A percentile compares a stretch with the other conserved stretches of the same genome.
Conservation (phyloP, 208 protist genomes). For the Novymonas esmeraldas region DNA sequence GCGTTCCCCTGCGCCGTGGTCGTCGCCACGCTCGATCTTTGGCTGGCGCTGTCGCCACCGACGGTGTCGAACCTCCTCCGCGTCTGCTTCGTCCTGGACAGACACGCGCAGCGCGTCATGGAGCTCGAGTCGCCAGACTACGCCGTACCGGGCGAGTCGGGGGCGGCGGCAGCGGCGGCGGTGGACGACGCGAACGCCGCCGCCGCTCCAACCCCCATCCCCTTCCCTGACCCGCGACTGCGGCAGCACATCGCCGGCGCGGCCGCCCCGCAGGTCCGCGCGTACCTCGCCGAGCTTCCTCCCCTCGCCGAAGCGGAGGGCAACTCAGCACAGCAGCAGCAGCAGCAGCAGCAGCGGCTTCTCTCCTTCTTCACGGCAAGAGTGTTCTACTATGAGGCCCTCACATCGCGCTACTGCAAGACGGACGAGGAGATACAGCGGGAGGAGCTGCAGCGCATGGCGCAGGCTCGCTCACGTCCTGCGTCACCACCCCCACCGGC, state of each 20-base stretch:
- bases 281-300: constrained; percentile 20
- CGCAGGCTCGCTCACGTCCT: constrained; percentile 5
- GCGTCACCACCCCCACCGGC: background rate
- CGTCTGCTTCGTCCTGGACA: constrained; percentile 54
- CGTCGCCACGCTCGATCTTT: constrained; percentile 45
- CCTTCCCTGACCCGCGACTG: constrained; percentile 23
- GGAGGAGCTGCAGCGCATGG: constrained; percentile 37
- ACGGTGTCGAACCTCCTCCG: constrained; percentile 57
- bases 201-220: constrained; percentile 6
- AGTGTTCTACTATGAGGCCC: constrained; percentile 38
- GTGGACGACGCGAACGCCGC: constrained; percentile 3
- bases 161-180: constrained; percentile 2
- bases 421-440: constrained; percentile 33
- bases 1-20: constrained; percentile 39
- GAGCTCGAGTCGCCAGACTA: constrained; percentile 37
- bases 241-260: constrained; percentile 18
- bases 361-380: constrained; percentile 44
- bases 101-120: constrained; percentile 46
- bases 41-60: constrained; percentile 38
- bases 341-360: constrained; percentile 33
- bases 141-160: constrained; percentile 10
- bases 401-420: constrained; percentile 40
- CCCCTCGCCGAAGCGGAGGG: background rate
- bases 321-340: background rate
- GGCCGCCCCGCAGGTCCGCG: constrained; percentile 6